phyloP scores from a whole-genome alignment of 2,329 filamentous ascomycete species.

The Ophiobolus disseminans region DNA sequence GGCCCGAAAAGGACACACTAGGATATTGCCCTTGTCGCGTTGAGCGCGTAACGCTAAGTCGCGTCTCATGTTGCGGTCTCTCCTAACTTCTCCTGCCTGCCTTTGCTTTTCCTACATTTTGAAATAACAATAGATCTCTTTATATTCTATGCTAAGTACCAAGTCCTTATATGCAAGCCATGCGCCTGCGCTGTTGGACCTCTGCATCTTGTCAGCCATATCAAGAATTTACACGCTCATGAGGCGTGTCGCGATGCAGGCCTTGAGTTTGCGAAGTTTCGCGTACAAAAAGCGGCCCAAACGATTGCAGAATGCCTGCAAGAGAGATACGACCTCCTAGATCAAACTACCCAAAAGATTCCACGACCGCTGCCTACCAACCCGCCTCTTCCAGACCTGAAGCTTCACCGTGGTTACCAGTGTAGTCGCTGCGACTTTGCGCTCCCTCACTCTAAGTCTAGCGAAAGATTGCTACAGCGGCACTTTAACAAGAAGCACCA shows the following conservation, averaged over 20 bases:
- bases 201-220: constrained; percentile 1
- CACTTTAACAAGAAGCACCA: constrained; percentile 7
- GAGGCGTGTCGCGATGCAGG: constrained; percentile 2
- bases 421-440: constrained; percentile 7
- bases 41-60: no score
- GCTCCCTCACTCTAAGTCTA: constrained; percentile 1
- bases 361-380: background rate
- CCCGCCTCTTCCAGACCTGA: constrained; percentile 8
- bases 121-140: constrained; percentile 3
- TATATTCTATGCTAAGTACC: constrained; percentile 2
- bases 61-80: no score
- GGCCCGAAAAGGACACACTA: no score
- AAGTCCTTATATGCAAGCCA: constrained; percentile 7
- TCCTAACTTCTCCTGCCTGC: no score
- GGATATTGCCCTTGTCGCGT: no score
- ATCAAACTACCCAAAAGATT: background rate
- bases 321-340: constrained; percentile 6
- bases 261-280: background rate
- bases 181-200: constrained; percentile 6
- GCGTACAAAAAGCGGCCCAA: background rate
- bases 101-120: background rate
- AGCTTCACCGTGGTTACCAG: constrained; percentile 6
- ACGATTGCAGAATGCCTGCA: background rate
- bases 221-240: background rate
- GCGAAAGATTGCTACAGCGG: background rate